Evolutionary conservation across 352 stramenopile species (phyloP).

Genomic region (Pythium vanterpoolii): DNA sequence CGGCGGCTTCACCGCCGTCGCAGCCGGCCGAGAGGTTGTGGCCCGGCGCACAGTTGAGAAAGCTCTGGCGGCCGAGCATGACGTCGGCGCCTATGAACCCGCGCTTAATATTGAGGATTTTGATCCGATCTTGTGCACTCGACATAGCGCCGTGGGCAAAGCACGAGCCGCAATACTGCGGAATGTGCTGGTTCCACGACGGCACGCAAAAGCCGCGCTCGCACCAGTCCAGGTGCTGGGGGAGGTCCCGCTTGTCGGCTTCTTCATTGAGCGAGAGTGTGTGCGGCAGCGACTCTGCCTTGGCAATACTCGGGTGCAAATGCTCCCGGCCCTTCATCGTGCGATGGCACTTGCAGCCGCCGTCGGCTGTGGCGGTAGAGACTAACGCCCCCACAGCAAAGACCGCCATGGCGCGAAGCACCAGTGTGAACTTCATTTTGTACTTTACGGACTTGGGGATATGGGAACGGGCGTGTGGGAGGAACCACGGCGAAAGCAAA

Average conservation of each 20-base stretch:
- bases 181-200: slow-evolving; percentile 86
- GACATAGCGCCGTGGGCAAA: slow-evolving; percentile 76
- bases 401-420: background rate
- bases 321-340: slow-evolving; percentile 77
- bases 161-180: slow-evolving; percentile 86
- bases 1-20: slow-evolving; percentile 61
- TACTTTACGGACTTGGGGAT: background rate
- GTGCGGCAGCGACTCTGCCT: slow-evolving; percentile 25
- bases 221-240: slow-evolving; percentile 89
- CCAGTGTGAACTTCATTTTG: slow-evolving; percentile 13
- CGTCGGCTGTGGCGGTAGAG: background rate
- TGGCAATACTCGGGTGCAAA: slow-evolving; percentile 28
- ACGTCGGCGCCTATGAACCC: slow-evolving; percentile 64
- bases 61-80: slow-evolving; percentile 77
- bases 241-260: slow-evolving; percentile 29
- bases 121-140: slow-evolving; percentile 77
- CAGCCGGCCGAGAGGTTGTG: slow-evolving; percentile 66
- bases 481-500: background rate
- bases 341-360: slow-evolving; percentile 49
- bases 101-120: slow-evolving; percentile 69
- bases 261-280: slow-evolving; percentile 30
- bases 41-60: slow-evolving; percentile 76
- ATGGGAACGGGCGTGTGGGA: background rate
- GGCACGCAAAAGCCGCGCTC: slow-evolving; percentile 71
- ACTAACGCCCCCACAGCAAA: background rate